phyloP scores from a whole-genome alignment of 495 filamentous ascomycete genomes.

The Penicillium lividum region DNA sequence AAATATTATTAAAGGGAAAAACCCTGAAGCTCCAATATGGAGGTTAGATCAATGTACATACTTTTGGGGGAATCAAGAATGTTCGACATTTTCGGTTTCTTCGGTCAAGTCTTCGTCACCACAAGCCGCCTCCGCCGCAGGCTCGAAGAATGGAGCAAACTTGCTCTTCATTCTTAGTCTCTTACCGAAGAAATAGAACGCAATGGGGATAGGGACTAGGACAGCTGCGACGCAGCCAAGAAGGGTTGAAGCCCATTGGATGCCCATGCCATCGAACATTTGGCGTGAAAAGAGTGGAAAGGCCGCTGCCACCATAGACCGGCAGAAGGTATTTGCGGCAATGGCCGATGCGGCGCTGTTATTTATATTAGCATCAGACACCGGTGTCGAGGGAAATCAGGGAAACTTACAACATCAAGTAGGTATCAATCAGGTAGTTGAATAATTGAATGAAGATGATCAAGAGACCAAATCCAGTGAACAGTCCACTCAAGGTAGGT shows the following conservation, averaged over 20 bases:
- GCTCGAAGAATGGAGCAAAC: constrained; percentile 57
- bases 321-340: constrained; percentile 85
- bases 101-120: constrained; percentile 18
- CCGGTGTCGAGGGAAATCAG: neutral
- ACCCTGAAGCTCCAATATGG: neutral
- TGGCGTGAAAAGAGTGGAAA: constrained; percentile 81
- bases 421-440: constrained; percentile 87
- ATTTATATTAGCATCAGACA: constrained; percentile 5
- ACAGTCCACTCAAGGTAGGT: constrained; percentile 70
- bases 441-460: constrained; percentile 82
- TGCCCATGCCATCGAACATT: constrained; percentile 76
- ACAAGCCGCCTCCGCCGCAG: constrained; percentile 21
- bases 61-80: constrained; percentile 2
- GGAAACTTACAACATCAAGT: constrained; percentile 75
- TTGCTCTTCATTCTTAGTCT: constrained; percentile 38
- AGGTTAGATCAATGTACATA: neutral
- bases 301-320: constrained; percentile 69
- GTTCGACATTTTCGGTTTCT: constrained; percentile 6
- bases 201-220: constrained; percentile 70
- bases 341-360: constrained; percentile 75
- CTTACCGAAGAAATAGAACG: constrained; percentile 42
- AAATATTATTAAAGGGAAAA: neutral
- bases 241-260: constrained; percentile 76
- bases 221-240: constrained; percentile 69
- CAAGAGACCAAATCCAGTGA: constrained; percentile 65